Evolutionary conservation across 345 rosid species (phyloP), one percentile per base, ranked within the genome.

Genomic region (Acer saccharum): DNA sequence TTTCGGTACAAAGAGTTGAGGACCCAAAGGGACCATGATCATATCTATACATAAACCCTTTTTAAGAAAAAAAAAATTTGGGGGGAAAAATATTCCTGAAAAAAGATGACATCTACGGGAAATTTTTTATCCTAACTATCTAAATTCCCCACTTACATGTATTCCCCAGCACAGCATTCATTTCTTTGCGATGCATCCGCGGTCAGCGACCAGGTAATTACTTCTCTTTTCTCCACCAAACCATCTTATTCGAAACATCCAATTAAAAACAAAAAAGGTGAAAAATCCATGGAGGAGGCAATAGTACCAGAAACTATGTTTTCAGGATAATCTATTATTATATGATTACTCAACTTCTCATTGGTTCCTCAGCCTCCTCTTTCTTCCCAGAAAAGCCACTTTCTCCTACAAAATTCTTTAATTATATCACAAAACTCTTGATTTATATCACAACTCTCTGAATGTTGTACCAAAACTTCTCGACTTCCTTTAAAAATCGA

Each of bases 371-470:
- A 4, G 39, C 39, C 39, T 35, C 39, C 39, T 71, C 68, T 63
- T 77, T 74, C 81, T 85, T 52, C 10, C 63, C 48, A 17, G 41
- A 65, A 76, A 61, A 35, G 46, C 63, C 72, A 68, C 57, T 73
- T 72, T 78, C 73, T 77, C 81, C 79, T 54, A 79, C 80, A 83
- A 67, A 84, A 79, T 70, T 73, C 35, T 72, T 78, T 1, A 10
- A 17, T 44, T 69, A 27, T 67, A 9, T 55, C 71, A 60, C 73
- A 79, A 74, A 78, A 79, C 67, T 81, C 76, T 69, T 68, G 69
- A 61, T 75, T 70, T 68, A 69, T 66, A 68, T 76, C 72, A 39
- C 75, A 76, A 50, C 73, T 75, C 73, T 75, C 73, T 68, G 23
- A 68, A 25, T 52, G 70, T 76, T 43, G 35, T 39, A 35, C 27